Base-by-base conservation (phyloP, 169 alveolate genomes). In the Babesia ovis region DNA sequence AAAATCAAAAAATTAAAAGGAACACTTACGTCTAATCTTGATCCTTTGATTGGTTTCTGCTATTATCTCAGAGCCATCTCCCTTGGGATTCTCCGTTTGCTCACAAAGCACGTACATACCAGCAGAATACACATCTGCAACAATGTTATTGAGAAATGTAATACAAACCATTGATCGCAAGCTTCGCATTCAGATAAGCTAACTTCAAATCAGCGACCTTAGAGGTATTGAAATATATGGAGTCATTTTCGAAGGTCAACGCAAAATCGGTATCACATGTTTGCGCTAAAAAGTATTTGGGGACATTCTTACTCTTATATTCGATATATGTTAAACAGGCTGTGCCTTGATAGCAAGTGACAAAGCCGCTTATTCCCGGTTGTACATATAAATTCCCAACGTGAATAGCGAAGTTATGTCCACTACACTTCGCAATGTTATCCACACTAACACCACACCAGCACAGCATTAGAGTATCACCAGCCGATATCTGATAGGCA, bases 401-500 rank as follows among this genome's bases (percentile, higher is more conserved):
- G 4, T 64, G 57, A 20, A 64, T 48, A 12, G 42, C 11, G 22
- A n/a, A 64, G 22, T 31, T 61, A 5, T n/a, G 29, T 3, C 1
- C n/a, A 14, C 42, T 4, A 25, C 70, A 60, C 25, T 37, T 1
- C 9, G 22, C 9, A 12, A 6, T 3, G 2, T 20, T 23, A 22
- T n/a, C 61, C 35, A 37, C 2, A 32, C 34, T 18, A 1, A 43
- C 35, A 46, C 74, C 62, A 23, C 74, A 64, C 74, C 74, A 64
- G 45, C 74, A 64, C 29, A 64, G 4, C 20, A 16, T 9, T 22
- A 48, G 2, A 1, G 32, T 27, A 23, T 64, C 74, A 27, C 74
- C 74, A 20, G 62, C 27, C 22, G 45, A 0, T 4, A 64, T 14
- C 1, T 12, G 4, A 20, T 32, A 46, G 4, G 57, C 74, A 9